Percentiles rank a stretch among this genome's conserved stretches.
Evolutionary conservation across 164 flowering plant species (phyloP).

Genomic region (Liquidambar formosana): DNA sequence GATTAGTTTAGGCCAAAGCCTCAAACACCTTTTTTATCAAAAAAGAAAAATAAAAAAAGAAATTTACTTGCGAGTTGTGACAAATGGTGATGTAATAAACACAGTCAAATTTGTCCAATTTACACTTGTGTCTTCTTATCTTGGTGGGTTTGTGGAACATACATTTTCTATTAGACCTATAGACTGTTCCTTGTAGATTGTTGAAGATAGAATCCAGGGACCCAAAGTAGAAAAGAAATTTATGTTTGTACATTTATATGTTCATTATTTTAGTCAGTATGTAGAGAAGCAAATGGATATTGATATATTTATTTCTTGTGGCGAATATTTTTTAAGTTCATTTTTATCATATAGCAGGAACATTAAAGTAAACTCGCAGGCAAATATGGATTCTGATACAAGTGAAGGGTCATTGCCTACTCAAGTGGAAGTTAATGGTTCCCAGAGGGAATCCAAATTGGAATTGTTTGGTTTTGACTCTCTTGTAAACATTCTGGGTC

Average conservation of each 20-base stretch:
- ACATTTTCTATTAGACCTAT: not conserved
- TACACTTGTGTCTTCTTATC: not conserved
- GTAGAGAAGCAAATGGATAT: too few relatives aligned
- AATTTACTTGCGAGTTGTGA: too few relatives aligned
- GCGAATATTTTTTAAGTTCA: not conserved
- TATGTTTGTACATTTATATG: not conserved
- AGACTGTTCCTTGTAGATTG: too few relatives aligned
- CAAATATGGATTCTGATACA: constrained; percentile 28
- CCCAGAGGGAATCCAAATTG: constrained; percentile 71
- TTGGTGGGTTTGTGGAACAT: not conserved
- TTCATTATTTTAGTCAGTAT: too few relatives aligned
- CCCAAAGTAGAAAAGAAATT: not conserved
- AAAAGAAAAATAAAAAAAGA: too few relatives aligned
- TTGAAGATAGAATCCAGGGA: not conserved
- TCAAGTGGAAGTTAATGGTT: constrained; percentile 42
- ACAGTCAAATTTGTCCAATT: not conserved
- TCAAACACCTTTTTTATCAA: too few relatives aligned
- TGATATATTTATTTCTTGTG: not conserved
- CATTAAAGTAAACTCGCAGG: constrained; percentile 34
- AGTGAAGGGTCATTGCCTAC: constrained; percentile 37
- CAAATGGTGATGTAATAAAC: not conserved
- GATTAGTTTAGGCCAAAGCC: too few relatives aligned
- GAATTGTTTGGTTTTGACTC: constrained; percentile 99
- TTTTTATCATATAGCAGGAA: constrained; percentile 41
- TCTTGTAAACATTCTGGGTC: constrained; percentile 92